These are phyloP conservation scores for Pichia heedii DNA, from an alignment of 805 yeast species.

Conservation along the genomic window DNA sequence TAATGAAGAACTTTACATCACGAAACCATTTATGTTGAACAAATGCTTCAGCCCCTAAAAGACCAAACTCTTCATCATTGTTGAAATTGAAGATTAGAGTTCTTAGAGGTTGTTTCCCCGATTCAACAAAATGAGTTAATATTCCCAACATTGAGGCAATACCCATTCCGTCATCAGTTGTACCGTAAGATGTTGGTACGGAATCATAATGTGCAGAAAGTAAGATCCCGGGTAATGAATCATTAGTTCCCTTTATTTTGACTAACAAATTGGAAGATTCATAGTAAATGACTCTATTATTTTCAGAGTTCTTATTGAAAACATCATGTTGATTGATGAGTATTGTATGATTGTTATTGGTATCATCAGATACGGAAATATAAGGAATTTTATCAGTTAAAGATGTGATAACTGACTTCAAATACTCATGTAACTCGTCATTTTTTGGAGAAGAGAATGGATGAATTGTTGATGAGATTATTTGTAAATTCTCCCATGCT, in stretches of 20 bases:
- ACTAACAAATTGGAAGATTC: constrained; percentile 79
- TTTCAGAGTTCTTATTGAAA: constrained; percentile 33
- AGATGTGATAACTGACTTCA: constrained; percentile 24
- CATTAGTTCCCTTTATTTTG: constrained; percentile 56
- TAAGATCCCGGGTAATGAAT: constrained; percentile 53
- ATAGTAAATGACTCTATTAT: constrained; percentile 53
- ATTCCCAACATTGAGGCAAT: constrained; percentile 72
- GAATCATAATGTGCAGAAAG: constrained; percentile 85
- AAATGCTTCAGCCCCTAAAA: constrained; percentile 72
- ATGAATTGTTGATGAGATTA: constrained; percentile 57
- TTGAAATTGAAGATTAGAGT: constrained; percentile 79
- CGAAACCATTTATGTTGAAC: constrained; percentile 64
- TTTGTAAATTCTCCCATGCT: constrained; percentile 69
- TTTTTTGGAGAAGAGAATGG: constrained; percentile 74
- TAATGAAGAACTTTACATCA: constrained; percentile 55
- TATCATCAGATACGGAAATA: constrained; percentile 6
- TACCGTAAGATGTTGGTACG: constrained; percentile 79
- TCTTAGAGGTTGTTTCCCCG: constrained; percentile 46
- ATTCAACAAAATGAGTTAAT: constrained; percentile 36
- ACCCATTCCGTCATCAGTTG: constrained; percentile 92
- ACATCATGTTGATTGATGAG: constrained; percentile 42
- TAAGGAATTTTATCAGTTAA: neutral
- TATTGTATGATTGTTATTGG: constrained; percentile 8
- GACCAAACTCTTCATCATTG: constrained; percentile 83
- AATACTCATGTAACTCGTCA: constrained; percentile 64